These are phyloP conservation scores for Thalassiosira mediterranea DNA, from an alignment of 352 stramenopile species.

Conservation along the genomic window DNA sequence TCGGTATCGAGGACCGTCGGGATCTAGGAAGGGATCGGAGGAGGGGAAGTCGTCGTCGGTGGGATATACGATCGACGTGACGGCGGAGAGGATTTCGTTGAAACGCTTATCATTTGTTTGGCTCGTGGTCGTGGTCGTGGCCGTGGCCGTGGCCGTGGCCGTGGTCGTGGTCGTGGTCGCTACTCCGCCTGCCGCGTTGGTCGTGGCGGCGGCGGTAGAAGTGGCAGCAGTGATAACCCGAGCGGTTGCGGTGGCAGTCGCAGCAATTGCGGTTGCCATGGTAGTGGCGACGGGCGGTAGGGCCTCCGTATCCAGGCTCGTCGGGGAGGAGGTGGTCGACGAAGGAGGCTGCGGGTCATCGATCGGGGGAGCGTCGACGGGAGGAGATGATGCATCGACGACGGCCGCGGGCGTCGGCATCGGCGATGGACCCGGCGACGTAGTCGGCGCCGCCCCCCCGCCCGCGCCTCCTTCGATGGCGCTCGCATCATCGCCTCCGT, in stretches of 20 bases:
- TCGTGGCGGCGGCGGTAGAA: conserved; percentile 3
- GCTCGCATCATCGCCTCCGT: conserved; percentile 12
- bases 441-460: conserved; percentile 41
- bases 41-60: conserved; percentile 12
- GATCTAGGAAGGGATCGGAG: conserved; percentile 15
- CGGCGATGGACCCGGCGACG: conserved; percentile 46
- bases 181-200: conserved; percentile 25
- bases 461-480: conserved; percentile 41
- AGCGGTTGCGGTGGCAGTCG: conserved; percentile 18
- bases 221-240: too few relatives aligned
- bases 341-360: neutral
- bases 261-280: conserved; percentile 13
- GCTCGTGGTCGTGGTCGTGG: conserved; percentile 26
- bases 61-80: conserved; percentile 30
- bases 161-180: conserved; percentile 4
- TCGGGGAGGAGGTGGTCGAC: neutral
- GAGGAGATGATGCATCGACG: too few relatives aligned
- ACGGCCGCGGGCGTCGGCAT: conserved; percentile 17
- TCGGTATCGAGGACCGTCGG: conserved; percentile 33
- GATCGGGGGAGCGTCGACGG: too few relatives aligned
- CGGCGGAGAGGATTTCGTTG: conserved; percentile 14
- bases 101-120: too few relatives aligned
- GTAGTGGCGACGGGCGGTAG: too few relatives aligned
- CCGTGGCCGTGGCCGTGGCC: conserved; percentile 25
- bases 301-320: neutral